Conservation (phyloP, 345 rosid species). For the Hibiscus mutabilis region DNA sequence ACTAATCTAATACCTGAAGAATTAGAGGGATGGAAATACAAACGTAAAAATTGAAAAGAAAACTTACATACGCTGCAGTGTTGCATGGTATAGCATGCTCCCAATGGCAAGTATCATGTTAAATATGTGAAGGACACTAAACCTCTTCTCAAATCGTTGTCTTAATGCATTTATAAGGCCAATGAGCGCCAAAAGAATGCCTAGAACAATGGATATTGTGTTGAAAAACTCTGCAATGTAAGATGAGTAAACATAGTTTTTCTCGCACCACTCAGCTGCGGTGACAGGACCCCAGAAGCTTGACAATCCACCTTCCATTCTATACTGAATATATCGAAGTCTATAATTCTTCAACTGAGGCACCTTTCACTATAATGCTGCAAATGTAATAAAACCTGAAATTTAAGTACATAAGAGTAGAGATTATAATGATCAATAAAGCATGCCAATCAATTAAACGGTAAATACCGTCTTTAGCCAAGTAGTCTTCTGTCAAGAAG, state of each 20-base stretch:
- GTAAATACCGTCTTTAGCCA: background rate
- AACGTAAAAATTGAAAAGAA: background rate
- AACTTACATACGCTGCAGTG: constrained; percentile 73
- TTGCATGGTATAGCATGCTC: constrained; percentile 85
- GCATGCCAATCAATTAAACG: background rate
- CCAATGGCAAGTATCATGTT: constrained; percentile 42
- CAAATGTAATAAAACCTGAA: constrained; percentile 21
- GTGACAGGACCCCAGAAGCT: constrained; percentile 98
- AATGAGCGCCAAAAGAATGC: no score
- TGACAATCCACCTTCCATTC: constrained; percentile 70
- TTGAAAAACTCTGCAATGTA: constrained; percentile 89
- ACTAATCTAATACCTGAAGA: background rate
- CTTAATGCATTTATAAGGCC: no score
- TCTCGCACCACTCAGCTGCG: constrained; percentile 76
- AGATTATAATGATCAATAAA: background rate
- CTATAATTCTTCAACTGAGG: constrained; percentile 12
- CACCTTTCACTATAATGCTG: no score
- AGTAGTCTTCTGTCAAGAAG: background rate
- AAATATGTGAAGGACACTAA: no score
- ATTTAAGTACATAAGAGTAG: background rate
- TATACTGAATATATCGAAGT: constrained; percentile 9
- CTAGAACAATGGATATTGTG: constrained; percentile 51
- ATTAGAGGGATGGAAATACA: background rate
- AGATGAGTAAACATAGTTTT: constrained; percentile 63
- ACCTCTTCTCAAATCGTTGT: no score